These are phyloP conservation scores for Aegilops tauschii DNA, from an alignment of 176 grass and related monocot species.

Conservation along the genomic window DNA sequence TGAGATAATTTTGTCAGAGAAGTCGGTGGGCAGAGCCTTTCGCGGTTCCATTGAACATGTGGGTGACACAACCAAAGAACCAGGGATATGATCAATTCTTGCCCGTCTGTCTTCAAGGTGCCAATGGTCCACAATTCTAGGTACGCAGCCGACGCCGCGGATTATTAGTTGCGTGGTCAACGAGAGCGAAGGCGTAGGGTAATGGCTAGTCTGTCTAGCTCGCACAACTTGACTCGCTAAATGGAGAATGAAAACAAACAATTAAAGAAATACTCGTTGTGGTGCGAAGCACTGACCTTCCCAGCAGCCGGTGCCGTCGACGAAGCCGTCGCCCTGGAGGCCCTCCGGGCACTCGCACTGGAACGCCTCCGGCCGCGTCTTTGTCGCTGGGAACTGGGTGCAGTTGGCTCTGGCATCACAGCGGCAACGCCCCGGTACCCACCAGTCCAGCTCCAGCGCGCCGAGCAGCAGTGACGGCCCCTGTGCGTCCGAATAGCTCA, in stretches of 20 bases:
- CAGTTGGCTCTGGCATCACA: constrained; percentile 27
- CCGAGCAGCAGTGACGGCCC: constrained; percentile 24
- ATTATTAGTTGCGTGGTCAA: constrained; percentile 27
- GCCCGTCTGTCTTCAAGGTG: neutral
- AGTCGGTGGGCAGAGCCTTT: constrained; percentile 8
- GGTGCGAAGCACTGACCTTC: constrained; percentile 33
- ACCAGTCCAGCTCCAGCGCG: constrained; percentile 46
- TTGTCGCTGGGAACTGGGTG: neutral
- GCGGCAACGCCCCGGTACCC: constrained; percentile 36
- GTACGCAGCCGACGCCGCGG: neutral
- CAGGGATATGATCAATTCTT: neutral
- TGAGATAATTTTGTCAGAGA: neutral
- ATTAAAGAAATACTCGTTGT: neutral
- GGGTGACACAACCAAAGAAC: neutral
- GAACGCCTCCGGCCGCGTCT: neutral
- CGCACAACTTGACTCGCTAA: constrained; percentile 34
- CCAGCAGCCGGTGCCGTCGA: constrained; percentile 37
- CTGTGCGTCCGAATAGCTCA: neutral
- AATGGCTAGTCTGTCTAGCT: constrained; percentile 4
- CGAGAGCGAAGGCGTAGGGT: neutral
- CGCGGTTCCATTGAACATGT: neutral
- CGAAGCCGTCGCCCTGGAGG: constrained; percentile 54
- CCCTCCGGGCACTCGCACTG: constrained; percentile 35
- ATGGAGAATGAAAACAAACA: neutral
- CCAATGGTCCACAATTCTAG: neutral